These are phyloP conservation scores for Alternaria longipes DNA, from an alignment of 2,329 filamentous ascomycete genomes.

Conservation along the genomic window DNA sequence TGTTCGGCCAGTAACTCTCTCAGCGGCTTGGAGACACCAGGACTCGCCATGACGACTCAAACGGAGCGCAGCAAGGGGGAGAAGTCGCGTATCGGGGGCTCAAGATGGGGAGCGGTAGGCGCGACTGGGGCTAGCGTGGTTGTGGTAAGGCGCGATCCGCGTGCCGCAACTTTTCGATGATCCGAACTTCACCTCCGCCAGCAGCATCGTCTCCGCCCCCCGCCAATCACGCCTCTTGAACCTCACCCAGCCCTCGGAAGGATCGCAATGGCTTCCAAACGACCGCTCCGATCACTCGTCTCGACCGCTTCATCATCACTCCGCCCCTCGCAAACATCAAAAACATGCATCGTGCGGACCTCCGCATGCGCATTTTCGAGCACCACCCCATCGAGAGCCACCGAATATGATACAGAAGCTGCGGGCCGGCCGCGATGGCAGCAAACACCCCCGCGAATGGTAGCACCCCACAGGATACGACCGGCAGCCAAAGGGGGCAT, in stretches of 20 bases:
- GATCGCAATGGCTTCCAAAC: conserved; percentile 59
- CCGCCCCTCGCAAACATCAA: conserved; percentile 35
- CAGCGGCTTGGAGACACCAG: conserved; percentile 35
- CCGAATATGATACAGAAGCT: conserved; percentile 45
- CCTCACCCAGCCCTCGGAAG: conserved; percentile 23
- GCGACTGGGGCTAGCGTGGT: conserved; percentile 23
- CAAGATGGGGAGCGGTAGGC: conserved; percentile 26
- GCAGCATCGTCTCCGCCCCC: conserved; percentile 15
- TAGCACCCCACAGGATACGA: conserved; percentile 63
- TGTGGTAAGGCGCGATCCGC: conserved; percentile 30
- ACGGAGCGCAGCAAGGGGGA: conserved; percentile 13
- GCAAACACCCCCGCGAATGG: conserved; percentile 59
- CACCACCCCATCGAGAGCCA: conserved; percentile 29
- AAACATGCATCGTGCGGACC: conserved; percentile 42
- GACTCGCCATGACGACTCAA: conserved; percentile 38
- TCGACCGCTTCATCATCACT: conserved; percentile 39
- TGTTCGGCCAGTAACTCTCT: conserved; percentile 60
- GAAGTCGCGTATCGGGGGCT: conserved; percentile 15
- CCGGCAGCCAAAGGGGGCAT: conserved; percentile 63
- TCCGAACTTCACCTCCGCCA: conserved; percentile 31
- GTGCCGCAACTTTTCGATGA: conserved; percentile 44
- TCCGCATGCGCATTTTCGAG: conserved; percentile 50
- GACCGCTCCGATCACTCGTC: conserved; percentile 50
- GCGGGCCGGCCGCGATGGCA: conserved; percentile 59
- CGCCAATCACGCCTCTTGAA: conserved; percentile 22